Evolutionary conservation across 192 early-diverging fungal genomes (phyloP), one percentile per base, ranked within the genome.

Genomic region (Coemansia sp.): DNA sequence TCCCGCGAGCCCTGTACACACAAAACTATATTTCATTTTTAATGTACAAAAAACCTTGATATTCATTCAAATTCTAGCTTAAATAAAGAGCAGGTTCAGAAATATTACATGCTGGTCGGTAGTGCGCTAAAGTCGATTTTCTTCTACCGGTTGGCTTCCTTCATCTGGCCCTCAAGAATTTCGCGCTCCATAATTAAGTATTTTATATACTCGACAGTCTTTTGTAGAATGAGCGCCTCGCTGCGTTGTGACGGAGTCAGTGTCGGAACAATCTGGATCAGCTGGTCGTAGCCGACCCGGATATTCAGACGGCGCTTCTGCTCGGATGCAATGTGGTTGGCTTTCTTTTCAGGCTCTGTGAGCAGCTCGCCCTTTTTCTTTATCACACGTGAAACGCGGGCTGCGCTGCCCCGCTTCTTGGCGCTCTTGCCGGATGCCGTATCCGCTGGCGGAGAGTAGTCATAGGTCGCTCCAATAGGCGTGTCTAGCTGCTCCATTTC

Each of bases 271-370:
- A 93, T 88, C 60, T 91, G 90, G 37, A 92, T 89, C 55, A 97
- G 86, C 64, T 91, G 88, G 70, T 95, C 92, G 73, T 95, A 95
- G 9, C 95, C 95, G 19, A 86, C 66, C 12, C 92, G 85, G 70
- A 97, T 97, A 65, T 95, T 94, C 58, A 93, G 90, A 41, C 95
- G 83, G 55, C 95, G 87, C 67, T 93, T 92, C 73, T 97, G 93
- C 72, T 97, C 95, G 21, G 91, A 93, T 1, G 91, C 93, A 82
- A 97, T 97, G 73, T 97, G 95, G 79, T 96, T 96, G 10, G 90
- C 90, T 67, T 92, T 91, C 72, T 96, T 96, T 57, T 94, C 91
- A n/a, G 90, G 87, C 50, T 94, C 94, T 1, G 94, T 89, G 59
- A 95, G 74, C 48, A 93, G 70, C 64, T 92, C 92, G 69, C 89